Evolutionary conservation across 352 stramenopile species (phyloP).

Genomic region (Phytopythium ostracodes): DNA sequence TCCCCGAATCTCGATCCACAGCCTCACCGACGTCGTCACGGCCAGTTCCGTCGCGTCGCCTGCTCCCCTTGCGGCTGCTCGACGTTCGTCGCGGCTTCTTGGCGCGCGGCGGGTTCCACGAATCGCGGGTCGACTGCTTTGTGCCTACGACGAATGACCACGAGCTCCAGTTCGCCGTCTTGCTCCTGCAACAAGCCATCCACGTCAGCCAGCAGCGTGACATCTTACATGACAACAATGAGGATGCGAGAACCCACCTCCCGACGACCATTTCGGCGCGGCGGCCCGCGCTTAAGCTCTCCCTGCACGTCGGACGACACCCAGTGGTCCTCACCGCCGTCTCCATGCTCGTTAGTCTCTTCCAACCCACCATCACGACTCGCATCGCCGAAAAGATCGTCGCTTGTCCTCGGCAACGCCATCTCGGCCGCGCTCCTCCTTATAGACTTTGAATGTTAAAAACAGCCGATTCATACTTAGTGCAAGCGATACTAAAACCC

Average conservation of each 20-base stretch:
- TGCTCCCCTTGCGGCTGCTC: background rate
- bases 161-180: background rate
- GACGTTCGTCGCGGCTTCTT: conserved; percentile 11
- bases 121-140: background rate
- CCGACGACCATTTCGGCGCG: background rate
- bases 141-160: background rate
- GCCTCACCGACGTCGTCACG: too few relatives aligned
- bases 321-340: background rate
- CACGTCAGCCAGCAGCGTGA: conserved; percentile 8
- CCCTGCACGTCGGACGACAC: conserved; percentile 6
- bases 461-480: background rate
- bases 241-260: background rate
- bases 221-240: background rate
- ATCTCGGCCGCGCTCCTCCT: too few relatives aligned
- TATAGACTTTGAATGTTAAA: background rate
- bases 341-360: background rate
- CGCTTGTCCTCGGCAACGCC: background rate
- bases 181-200: background rate
- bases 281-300: background rate
- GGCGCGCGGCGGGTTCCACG: conserved; percentile 17
- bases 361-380: background rate
- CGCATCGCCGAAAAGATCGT: background rate
- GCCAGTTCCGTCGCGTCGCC: too few relatives aligned
- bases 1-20: too few relatives aligned
- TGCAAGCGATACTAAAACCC: background rate